Evolutionary conservation across 805 yeast species (phyloP).

Genomic region (Spencermartinsiella europaea): DNA sequence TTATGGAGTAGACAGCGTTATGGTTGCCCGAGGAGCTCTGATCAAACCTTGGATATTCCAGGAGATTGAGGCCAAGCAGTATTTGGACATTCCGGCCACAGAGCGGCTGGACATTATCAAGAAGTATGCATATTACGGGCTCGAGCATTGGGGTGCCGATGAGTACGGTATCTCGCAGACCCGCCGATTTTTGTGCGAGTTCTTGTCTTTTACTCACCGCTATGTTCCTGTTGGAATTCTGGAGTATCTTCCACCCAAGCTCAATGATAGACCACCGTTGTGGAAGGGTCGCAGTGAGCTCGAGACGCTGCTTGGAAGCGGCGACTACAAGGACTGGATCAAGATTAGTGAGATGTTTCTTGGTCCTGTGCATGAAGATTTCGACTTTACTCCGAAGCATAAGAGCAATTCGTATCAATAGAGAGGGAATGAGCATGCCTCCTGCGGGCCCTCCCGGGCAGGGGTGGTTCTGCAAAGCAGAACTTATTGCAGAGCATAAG

Average conservation of each 20-base stretch:
- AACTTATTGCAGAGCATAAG: too few species aligned
- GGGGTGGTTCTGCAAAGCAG: too few species aligned
- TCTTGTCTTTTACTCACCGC: constrained; percentile 87
- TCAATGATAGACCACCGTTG: constrained; percentile 89
- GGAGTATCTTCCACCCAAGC: constrained; percentile 79
- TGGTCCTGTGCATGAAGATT: constrained; percentile 73
- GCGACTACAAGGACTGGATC: constrained; percentile 91
- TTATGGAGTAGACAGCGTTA: constrained; percentile 80
- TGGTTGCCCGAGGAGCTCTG: constrained; percentile 97
- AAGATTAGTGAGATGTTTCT: constrained; percentile 91
- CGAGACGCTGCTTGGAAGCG: constrained; percentile 82
- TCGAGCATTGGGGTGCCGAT: constrained; percentile 98
- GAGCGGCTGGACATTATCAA: constrained; percentile 77
- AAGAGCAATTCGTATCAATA: constrained; percentile 71
- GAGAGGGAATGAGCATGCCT: too few species aligned
- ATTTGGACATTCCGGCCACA: constrained; percentile 82
- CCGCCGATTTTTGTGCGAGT: constrained; percentile 90
- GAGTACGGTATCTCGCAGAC: constrained; percentile 87
- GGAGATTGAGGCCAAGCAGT: constrained; percentile 84
- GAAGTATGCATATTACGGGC: constrained; percentile 69
- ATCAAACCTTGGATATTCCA: constrained; percentile 99
- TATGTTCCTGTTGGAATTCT: constrained; percentile 92
- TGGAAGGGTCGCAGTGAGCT: constrained; percentile 92
- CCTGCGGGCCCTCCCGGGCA: too few species aligned
- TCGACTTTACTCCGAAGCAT: constrained; percentile 87